phyloP scores from a whole-genome alignment of 495 filamentous ascomycete species.

The Lepraria neglecta region DNA sequence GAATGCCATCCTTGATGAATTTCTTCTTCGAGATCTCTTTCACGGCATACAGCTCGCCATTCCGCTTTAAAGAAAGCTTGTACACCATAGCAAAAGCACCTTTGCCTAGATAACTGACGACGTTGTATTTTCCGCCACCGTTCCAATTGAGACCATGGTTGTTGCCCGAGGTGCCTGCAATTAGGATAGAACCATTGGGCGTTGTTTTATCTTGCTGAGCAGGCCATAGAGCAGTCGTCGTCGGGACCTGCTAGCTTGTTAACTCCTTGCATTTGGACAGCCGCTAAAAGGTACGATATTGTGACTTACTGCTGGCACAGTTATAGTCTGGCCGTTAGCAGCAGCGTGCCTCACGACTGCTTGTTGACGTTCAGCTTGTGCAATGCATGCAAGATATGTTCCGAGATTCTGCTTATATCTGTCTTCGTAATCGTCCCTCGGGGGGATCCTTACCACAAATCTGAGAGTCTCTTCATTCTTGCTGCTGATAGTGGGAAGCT shows the following conservation, averaged over 20 bases:
- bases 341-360: slow-evolving; percentile 6
- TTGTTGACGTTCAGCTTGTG: slow-evolving; percentile 26
- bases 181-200: slow-evolving; percentile 18
- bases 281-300: too few relatives aligned
- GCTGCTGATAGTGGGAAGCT: slow-evolving; percentile 52
- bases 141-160: slow-evolving; percentile 65
- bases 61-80: slow-evolving; percentile 69
- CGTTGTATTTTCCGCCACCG: slow-evolving; percentile 76
- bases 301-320: slow-evolving; percentile 5
- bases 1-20: slow-evolving; percentile 79
- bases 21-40: slow-evolving; percentile 87
- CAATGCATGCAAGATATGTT: slow-evolving; percentile 41
- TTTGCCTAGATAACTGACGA: slow-evolving; percentile 72
- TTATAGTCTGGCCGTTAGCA: slow-evolving; percentile 2
- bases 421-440: slow-evolving; percentile 51
- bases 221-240: slow-evolving; percentile 3
- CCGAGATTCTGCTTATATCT: slow-evolving; percentile 55
- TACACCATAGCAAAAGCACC: slow-evolving; percentile 93
- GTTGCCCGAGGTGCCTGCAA: slow-evolving; percentile 34
- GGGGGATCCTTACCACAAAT: slow-evolving; percentile 83
- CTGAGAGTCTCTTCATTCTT: slow-evolving; percentile 47
- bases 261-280: neutral
- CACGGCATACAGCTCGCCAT: slow-evolving; percentile 74
- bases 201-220: neutral
- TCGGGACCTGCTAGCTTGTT: slow-evolving; percentile 5